Conservation (phyloP, 176 grass and related monocot species). For the Microstegium vimineum region DNA sequence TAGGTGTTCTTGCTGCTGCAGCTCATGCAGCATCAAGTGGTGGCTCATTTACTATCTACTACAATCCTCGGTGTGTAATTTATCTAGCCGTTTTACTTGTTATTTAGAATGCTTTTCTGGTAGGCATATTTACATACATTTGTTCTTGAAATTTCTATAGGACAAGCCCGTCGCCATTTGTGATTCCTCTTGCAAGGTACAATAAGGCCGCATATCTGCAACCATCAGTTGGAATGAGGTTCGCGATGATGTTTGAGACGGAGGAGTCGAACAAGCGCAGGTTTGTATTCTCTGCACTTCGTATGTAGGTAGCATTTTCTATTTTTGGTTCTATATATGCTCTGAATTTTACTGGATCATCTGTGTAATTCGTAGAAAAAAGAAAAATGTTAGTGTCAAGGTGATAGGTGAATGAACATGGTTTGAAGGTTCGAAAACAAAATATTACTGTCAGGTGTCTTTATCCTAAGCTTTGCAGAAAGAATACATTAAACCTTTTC, state of each 20-base stretch:
- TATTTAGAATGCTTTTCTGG: constrained; percentile 8
- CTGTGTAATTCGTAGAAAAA: constrained; percentile 10
- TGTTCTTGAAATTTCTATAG: constrained; percentile 36
- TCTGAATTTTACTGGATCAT: not conserved
- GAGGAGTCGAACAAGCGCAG: constrained; percentile 95
- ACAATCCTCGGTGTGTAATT: constrained; percentile 72
- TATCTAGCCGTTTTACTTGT: not conserved
- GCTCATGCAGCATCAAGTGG: constrained; percentile 88
- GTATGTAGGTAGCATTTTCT: not conserved
- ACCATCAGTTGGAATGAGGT: constrained; percentile 84
- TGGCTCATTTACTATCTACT: constrained; percentile 89
- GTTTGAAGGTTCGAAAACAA: not conserved
- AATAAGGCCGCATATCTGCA: constrained; percentile 77
- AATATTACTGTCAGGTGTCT: not conserved
- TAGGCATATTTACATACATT: not conserved
- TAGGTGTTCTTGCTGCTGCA: constrained; percentile 91
- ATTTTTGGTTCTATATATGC: not conserved
- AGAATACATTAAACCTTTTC: not conserved
- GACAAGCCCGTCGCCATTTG: constrained; percentile 85
- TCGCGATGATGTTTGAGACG: constrained; percentile 99
- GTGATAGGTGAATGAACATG: not conserved
- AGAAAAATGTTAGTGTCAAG: not conserved
- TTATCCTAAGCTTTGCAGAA: not conserved
- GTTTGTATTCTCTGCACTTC: constrained; percentile 21
- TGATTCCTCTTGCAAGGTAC: constrained; percentile 76